A percentile compares a stretch with the other conserved stretches of the same genome.
Conservation (phyloP, 2,329 filamentous ascomycete species). For the Aureobasidium mangrovei region DNA sequence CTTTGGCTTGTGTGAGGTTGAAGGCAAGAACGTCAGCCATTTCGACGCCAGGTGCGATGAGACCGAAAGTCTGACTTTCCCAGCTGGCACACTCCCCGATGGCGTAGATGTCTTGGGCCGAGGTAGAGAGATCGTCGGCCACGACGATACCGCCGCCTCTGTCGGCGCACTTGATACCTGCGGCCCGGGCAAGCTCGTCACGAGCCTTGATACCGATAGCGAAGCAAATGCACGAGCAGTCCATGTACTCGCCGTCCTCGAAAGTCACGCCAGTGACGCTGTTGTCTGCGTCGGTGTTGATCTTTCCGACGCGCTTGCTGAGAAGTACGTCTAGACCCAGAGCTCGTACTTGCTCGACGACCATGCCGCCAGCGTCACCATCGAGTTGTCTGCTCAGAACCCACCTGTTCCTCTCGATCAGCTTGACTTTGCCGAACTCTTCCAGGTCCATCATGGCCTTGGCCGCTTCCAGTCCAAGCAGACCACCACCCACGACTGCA, state of each 20-base stretch:
- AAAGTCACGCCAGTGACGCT: slow-evolving; percentile 66
- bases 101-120: slow-evolving; percentile 64
- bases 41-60: slow-evolving; percentile 83
- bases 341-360: slow-evolving; percentile 70
- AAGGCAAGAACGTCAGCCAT: slow-evolving; percentile 90
- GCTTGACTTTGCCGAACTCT: slow-evolving; percentile 61
- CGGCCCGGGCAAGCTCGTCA: slow-evolving; percentile 63
- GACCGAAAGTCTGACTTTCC: slow-evolving; percentile 76
- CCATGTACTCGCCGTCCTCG: slow-evolving; percentile 68
- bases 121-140: slow-evolving; percentile 59
- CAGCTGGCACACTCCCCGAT: slow-evolving; percentile 89
- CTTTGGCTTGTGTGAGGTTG: slow-evolving; percentile 76
- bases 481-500: slow-evolving; percentile 71
- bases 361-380: slow-evolving; percentile 68
- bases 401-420: slow-evolving; percentile 78
- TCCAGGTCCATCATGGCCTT: slow-evolving; percentile 86
- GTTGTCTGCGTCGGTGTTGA: slow-evolving; percentile 59
- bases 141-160: slow-evolving; percentile 70
- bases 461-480: slow-evolving; percentile 79
- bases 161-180: slow-evolving; percentile 64
- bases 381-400: slow-evolving; percentile 77
- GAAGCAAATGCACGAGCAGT: slow-evolving; percentile 77
- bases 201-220: slow-evolving; percentile 78
- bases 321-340: slow-evolving; percentile 73
- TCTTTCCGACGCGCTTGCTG: slow-evolving; percentile 63